These are phyloP conservation scores for Taxillus chinensis DNA, from an alignment of 164 flowering plant genomes.

Conservation along the genomic window DNA sequence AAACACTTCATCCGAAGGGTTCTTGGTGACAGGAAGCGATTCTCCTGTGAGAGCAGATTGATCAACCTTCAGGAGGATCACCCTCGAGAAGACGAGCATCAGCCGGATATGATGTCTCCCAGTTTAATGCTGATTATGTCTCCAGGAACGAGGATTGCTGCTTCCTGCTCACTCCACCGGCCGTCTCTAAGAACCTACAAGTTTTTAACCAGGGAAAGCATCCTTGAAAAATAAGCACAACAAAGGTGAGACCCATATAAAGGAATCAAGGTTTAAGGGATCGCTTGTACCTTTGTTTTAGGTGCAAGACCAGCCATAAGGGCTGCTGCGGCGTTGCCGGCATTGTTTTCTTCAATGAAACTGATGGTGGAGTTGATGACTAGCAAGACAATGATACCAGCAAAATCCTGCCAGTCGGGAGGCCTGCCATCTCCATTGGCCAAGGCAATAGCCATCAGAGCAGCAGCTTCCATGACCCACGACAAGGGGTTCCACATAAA, in stretches of 20 bases:
- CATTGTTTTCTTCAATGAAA: conserved; percentile 6
- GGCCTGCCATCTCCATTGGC: neutral
- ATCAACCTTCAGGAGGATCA: conserved; percentile 3
- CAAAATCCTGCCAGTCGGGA: conserved; percentile 4
- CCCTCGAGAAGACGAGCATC: conserved; percentile 5
- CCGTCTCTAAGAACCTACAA: conserved; percentile 1
- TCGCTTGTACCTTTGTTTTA: neutral
- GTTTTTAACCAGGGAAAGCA: neutral
- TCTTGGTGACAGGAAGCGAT: conserved; percentile 4
- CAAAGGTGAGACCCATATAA: neutral
- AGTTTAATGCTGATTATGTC: conserved; percentile 5
- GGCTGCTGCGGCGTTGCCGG: conserved; percentile 2
- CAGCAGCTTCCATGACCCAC: conserved; percentile 5
- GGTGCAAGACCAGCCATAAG: conserved; percentile 4
- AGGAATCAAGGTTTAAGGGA: neutral
- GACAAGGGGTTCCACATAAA: conserved; percentile 4
- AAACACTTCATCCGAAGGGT: conserved; percentile 1
- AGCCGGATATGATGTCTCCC: conserved; percentile 2
- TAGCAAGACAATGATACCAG: neutral
- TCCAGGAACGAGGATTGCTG: conserved; percentile 3
- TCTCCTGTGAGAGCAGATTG: conserved; percentile 3
- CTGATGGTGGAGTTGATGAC: conserved; percentile 3
- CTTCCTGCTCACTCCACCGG: conserved; percentile 1
- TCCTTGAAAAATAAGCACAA: neutral
- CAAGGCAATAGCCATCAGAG: conserved; percentile 2